Conservation (phyloP, 495 filamentous ascomycete species). For the Aspergillus asperescens region DNA sequence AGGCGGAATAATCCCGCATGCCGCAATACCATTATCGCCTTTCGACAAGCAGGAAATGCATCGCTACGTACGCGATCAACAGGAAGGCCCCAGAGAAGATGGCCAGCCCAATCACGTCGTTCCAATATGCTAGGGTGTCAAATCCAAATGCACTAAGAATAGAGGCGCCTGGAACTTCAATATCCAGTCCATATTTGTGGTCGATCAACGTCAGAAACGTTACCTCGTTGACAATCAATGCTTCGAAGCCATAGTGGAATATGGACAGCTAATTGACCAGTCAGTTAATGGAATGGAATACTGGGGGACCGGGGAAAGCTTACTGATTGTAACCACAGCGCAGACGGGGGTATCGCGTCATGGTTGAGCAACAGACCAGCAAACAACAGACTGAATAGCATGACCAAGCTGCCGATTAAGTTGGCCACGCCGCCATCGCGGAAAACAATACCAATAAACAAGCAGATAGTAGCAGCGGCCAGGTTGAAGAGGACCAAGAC, state of each 20-base stretch:
- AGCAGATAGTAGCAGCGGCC: constrained; percentile 83
- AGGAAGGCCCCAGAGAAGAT: constrained; percentile 80
- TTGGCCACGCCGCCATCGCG: constrained; percentile 90
- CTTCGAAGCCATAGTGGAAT: constrained; percentile 97
- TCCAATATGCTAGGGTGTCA: constrained; percentile 75
- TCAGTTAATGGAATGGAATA: constrained; percentile 14
- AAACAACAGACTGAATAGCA: constrained; percentile 96
- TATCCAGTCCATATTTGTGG: constrained; percentile 90
- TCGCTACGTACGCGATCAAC: constrained; percentile 80
- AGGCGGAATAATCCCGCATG: neutral
- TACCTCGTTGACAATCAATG: constrained; percentile 96
- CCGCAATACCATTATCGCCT: constrained; percentile 53
- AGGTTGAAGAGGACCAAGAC: constrained; percentile 94
- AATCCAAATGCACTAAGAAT: constrained; percentile 95
- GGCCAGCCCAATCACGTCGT: constrained; percentile 73
- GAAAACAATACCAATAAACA: constrained; percentile 96
- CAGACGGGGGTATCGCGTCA: constrained; percentile 76
- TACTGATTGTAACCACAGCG: constrained; percentile 82
- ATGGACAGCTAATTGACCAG: constrained; percentile 65
- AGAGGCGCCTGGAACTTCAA: constrained; percentile 89
- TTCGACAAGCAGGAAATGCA: constrained; percentile 93
- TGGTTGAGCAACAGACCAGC: constrained; percentile 91
- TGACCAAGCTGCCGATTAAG: constrained; percentile 88
- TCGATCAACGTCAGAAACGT: constrained; percentile 84
- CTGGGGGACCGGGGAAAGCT: constrained; percentile 24